These are phyloP conservation scores for Pseudozyma pruni DNA, from an alignment of 1,284 basidiomycete species.

Conservation along the genomic window DNA sequence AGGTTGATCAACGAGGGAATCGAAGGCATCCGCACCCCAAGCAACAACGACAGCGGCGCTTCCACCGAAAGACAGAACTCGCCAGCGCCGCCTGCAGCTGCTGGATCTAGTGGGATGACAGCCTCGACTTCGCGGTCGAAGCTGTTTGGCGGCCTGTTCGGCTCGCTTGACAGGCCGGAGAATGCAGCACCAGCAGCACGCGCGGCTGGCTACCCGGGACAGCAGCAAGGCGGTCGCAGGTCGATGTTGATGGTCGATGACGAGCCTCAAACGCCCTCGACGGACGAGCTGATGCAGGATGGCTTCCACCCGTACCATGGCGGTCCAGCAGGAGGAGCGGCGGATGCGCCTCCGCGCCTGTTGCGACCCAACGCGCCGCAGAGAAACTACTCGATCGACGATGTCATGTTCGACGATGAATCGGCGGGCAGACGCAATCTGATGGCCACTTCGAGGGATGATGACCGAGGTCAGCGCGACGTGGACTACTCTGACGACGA, in stretches of 20 bases:
- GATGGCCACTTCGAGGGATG: constrained; percentile 15
- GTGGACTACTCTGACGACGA: constrained; percentile 24
- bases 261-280: constrained; percentile 48
- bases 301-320: constrained; percentile 36
- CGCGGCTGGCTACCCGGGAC: constrained; percentile 14
- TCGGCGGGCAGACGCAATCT: constrained; percentile 38
- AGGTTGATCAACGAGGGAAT: constrained; percentile 63
- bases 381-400: constrained; percentile 47
- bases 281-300: constrained; percentile 34
- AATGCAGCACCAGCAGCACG: constrained; percentile 10
- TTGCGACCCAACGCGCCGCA: constrained; percentile 38
- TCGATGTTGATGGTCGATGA: constrained; percentile 25
- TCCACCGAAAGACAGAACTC: constrained; percentile 44
- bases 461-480: constrained; percentile 12
- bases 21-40: constrained; percentile 58
- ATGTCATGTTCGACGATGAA: constrained; percentile 48
- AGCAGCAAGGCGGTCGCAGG: constrained; percentile 19
- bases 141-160: constrained; percentile 46
- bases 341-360: constrained; percentile 40
- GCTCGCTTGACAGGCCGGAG: constrained; percentile 33
- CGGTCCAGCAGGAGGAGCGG: constrained; percentile 23
- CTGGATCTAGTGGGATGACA: constrained; percentile 14
- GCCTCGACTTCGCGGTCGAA: constrained; percentile 42
- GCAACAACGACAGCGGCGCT: constrained; percentile 40
- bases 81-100: constrained; percentile 11